phyloP scores from a whole-genome alignment of 2,329 filamentous ascomycete species.

The Fusarium compactum region DNA sequence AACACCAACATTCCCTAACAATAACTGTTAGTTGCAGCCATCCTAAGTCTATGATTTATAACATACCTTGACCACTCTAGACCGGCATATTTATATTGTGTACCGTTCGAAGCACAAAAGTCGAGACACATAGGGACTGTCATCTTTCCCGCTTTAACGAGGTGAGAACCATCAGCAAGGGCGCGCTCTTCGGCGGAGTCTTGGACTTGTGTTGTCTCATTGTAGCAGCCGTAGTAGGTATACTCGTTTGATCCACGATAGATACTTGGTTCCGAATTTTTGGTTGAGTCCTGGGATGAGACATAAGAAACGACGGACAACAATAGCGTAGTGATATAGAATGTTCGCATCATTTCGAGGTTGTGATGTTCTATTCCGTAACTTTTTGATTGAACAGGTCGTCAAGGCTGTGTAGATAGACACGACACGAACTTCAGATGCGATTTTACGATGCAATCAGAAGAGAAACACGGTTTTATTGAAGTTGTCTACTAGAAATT shows the following conservation, averaged over 20 bases:
- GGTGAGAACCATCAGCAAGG: conserved; percentile 57
- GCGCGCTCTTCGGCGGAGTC: conserved; percentile 60
- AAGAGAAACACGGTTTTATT: background rate
- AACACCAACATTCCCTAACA: conserved; percentile 71
- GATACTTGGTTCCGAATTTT: conserved; percentile 42
- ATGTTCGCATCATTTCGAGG: background rate
- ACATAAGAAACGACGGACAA: conserved; percentile 21
- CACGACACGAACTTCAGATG: background rate
- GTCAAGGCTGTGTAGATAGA: background rate
- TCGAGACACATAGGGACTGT: conserved; percentile 64
- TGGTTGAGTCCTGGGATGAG: conserved; percentile 32
- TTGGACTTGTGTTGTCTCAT: conserved; percentile 64
- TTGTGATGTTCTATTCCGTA: background rate
- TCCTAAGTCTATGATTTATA: background rate
- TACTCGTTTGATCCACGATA: conserved; percentile 57
- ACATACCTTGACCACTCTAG: conserved; percentile 64
- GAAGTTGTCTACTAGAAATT: background rate
- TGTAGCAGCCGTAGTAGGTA: conserved; percentile 68
- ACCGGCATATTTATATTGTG: conserved; percentile 63
- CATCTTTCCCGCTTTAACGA: conserved; percentile 60
- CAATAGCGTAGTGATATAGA: conserved; percentile 8
- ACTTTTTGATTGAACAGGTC: background rate
- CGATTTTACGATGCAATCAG: background rate
- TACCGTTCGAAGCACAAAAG: conserved; percentile 60
- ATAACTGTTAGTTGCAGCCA: background rate